Evolutionary conservation across 1,284 basidiomycete species (phyloP).

Genomic region (Trametes polyzona): DNA sequence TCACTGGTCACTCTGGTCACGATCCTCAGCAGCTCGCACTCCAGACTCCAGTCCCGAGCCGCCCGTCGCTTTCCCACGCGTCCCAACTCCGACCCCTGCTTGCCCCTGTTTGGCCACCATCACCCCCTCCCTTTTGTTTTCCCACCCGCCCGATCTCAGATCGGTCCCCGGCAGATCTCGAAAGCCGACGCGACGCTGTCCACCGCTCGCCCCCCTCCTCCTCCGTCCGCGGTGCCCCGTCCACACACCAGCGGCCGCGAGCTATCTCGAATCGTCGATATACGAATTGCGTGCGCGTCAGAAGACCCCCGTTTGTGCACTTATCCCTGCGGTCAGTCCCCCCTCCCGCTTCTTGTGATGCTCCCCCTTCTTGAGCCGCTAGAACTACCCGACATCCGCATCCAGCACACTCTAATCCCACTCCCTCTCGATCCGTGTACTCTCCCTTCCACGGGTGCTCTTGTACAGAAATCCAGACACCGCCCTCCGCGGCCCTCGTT

Average conservation of each 20-base stretch:
- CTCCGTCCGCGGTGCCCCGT: not conserved
- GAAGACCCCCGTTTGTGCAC: too few species aligned
- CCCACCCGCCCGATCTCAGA: constrained; percentile 16
- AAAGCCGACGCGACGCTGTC: not conserved
- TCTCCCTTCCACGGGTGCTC: not conserved
- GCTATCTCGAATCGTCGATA: not conserved
- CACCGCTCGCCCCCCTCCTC: not conserved
- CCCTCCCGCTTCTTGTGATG: too few species aligned
- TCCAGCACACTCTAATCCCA: not conserved
- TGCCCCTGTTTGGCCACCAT: constrained; percentile 24
- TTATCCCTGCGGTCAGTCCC: not conserved
- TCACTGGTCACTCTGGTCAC: too few species aligned
- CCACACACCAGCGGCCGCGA: not conserved
- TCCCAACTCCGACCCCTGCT: constrained; percentile 27
- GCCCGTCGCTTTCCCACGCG: constrained; percentile 22
- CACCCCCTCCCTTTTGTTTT: constrained; percentile 17
- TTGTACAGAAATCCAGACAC: not conserved
- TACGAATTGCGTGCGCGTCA: too few species aligned
- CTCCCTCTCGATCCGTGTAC: not conserved
- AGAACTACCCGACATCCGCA: constrained; percentile 3
- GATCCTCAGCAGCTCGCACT: too few species aligned
- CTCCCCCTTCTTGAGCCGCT: constrained; percentile 1
- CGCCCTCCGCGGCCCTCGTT: not conserved
- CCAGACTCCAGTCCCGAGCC: constrained; percentile 14
- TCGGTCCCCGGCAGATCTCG: constrained; percentile 8